Percentiles rank a stretch among this genome's conserved stretches.
phyloP scores from a whole-genome alignment of 2,329 filamentous ascomycete genomes.

The Stemphylium beticola region DNA sequence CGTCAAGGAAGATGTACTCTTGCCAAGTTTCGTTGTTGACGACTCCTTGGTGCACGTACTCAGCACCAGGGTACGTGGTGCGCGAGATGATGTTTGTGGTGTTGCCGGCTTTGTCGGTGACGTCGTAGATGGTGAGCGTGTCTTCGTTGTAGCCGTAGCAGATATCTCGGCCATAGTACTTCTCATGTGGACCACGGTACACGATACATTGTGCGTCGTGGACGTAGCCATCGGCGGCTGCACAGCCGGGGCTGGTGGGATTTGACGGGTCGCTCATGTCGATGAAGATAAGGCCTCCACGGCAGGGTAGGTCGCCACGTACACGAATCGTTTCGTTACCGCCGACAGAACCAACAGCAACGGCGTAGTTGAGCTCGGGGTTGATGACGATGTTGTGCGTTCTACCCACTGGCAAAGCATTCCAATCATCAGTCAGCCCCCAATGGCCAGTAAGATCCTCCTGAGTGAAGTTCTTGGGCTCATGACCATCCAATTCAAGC shows the following conservation, averaged over 20 bases:
- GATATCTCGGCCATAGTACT: constrained; percentile 58
- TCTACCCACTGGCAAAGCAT: constrained; percentile 36
- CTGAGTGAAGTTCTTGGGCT: constrained; percentile 34
- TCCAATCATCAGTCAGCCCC: constrained; percentile 9
- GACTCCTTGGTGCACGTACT: constrained; percentile 62
- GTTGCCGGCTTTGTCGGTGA: constrained; percentile 54
- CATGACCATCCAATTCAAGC: constrained; percentile 30
- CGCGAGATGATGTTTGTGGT: constrained; percentile 56
- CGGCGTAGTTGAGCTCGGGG: constrained; percentile 37
- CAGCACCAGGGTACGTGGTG: constrained; percentile 59
- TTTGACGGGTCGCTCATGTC: constrained; percentile 61
- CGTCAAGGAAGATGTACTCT: constrained; percentile 40
- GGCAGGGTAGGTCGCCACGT: constrained; percentile 47
- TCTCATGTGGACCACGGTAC: constrained; percentile 57
- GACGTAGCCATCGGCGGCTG: constrained; percentile 61
- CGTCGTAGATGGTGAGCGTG: constrained; percentile 57
- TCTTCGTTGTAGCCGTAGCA: constrained; percentile 64
- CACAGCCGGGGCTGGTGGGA: constrained; percentile 59
- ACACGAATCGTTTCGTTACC: constrained; percentile 36
- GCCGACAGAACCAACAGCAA: constrained; percentile 36
- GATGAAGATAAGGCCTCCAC: constrained; percentile 62
- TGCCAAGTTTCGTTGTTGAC: constrained; percentile 35
- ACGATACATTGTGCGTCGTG: constrained; percentile 66
- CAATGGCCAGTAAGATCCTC: constrained; percentile 35
- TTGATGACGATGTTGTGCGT: constrained; percentile 45